Conservation (phyloP, 371 early-diverging fungal species). For the Chytridium lagenaria region DNA sequence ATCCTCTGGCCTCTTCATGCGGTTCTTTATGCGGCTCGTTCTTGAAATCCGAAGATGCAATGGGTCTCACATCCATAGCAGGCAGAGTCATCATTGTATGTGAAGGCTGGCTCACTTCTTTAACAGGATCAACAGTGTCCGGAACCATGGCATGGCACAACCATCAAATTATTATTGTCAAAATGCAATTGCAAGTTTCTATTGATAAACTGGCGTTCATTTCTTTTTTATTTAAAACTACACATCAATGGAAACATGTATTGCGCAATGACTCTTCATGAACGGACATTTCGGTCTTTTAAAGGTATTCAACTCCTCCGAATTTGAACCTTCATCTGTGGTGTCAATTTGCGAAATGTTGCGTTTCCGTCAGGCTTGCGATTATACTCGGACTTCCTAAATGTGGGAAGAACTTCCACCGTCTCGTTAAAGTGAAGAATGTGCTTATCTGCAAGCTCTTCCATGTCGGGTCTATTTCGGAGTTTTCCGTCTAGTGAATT, state of each 20-base stretch:
- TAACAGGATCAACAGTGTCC: no score
- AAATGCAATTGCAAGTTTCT: no score
- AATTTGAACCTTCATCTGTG: constrained; percentile 66
- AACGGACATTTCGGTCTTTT: constrained; percentile 72
- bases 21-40: no score
- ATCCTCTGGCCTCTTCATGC: no score
- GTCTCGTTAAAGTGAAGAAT: constrained; percentile 62
- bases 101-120: no score
- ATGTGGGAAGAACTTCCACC: constrained; percentile 69
- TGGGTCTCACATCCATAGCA: no score
- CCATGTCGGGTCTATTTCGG: constrained; percentile 71
- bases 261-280: constrained; percentile 58
- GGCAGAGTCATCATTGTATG: no score
- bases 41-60: no score
- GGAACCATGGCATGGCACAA: neutral
- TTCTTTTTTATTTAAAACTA: no score
- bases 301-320: constrained; percentile 70
- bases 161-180: no score
- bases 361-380: constrained; percentile 65
- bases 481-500: constrained; percentile 74
- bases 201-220: no score
- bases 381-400: constrained; percentile 67
- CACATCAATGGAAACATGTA: constrained; percentile 51
- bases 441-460: constrained; percentile 72
- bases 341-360: constrained; percentile 68